Base-by-base conservation (phyloP, 2,329 filamentous ascomycete species). In the Cytospora leucostoma region DNA sequence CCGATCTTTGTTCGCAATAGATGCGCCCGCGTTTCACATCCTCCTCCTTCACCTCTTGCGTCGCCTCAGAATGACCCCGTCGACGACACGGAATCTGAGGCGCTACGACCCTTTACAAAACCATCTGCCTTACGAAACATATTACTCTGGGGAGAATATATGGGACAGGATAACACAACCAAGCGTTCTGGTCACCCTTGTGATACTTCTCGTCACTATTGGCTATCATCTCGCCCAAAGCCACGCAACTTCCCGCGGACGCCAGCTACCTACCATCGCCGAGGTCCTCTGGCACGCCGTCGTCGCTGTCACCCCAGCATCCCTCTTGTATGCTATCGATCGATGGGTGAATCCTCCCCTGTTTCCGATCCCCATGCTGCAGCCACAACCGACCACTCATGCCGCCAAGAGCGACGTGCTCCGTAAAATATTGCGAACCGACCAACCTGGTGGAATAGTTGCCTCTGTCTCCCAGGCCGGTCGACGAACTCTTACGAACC, bases 341-440 rank as follows among this genome's bases (percentile, higher is more conserved):
- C 71, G 74, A 73, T 86, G 78, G 81, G 80, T 83, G 66, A 80
- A 78, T 71, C 80, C 78, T 66, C 79, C 77, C 64, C 75, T 78
- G 17, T 72, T 79, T 53, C 75, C 79, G 12, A 70, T 70, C 59
- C 72, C 76, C 47, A 77, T 73, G 75, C 75, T 66, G 67, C 71
- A 72, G 71, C 72, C 70, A 62, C 75, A 70, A 61, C 74, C 73
- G 64, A 77, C 71, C 68, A 80, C 75, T 50, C 78, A 82, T 77
- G 80, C 79, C 17, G 81, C 82, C 33, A 93, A 92, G 74, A 87
- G 85, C 71, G 83, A 88, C 68, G 81, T 82, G 11, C 82, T 92
- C 76, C 80, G 82, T 68, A 83, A 85, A 65, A 80, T 92, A 37
- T 73, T 92, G 38, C 84, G 87, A 2, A 71, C 89, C 65, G 83